A percentile compares a stretch with the other conserved stretches of the same genome.
phyloP scores from a whole-genome alignment of 2,329 filamentous ascomycete genomes.

The Calonectria montana region DNA sequence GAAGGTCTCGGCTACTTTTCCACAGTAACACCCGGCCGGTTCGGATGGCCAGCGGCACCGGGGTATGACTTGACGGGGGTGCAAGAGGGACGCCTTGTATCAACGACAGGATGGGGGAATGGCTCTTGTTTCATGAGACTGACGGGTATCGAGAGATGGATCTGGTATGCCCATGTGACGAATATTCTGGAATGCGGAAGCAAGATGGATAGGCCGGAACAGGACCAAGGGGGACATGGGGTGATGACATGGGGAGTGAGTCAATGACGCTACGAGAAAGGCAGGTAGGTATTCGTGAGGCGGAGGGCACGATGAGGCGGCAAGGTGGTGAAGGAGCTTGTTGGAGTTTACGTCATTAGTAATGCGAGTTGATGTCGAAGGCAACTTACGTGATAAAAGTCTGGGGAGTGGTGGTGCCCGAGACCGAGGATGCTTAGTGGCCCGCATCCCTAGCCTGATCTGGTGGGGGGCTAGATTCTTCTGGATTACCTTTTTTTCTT shows the following conservation, averaged over 20 bases:
- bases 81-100: neutral
- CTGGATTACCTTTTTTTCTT: neutral
- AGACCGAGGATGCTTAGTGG: neutral
- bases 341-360: constrained; percentile 2
- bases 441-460: neutral
- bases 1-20: neutral
- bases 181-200: neutral
- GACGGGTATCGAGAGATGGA: neutral
- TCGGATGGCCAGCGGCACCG: neutral
- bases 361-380: neutral
- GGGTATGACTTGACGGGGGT: neutral
- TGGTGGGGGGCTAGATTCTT: neutral
- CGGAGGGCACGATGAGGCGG: neutral
- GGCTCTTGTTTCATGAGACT: neutral
- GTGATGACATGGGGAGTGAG: neutral
- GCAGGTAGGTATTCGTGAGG: neutral
- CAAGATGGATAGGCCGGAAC: neutral
- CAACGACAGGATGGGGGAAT: neutral
- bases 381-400: constrained; percentile 7
- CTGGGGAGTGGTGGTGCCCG: neutral
- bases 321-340: too few species aligned
- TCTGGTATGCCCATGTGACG: neutral
- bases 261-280: neutral
- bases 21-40: neutral
- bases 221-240: neutral